Conservation (phyloP, 169 alveolate species). For the Plasmodium ovale region DNA sequence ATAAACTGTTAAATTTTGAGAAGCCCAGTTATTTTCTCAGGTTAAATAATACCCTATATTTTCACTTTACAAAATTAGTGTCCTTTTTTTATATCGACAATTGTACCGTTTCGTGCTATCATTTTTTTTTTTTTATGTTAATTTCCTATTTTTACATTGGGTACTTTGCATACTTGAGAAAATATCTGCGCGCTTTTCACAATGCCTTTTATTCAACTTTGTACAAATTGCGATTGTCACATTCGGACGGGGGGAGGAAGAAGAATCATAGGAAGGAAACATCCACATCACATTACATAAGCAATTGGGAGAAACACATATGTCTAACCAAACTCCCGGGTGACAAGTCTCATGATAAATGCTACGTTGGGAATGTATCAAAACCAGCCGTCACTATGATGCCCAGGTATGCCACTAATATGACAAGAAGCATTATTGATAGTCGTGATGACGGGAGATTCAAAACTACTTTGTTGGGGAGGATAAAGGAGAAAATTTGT, state of each 20-base stretch:
- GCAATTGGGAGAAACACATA: not conserved
- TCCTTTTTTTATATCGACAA: constrained; percentile 7
- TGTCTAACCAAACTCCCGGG: not conserved
- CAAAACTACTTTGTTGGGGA: too few relatives aligned
- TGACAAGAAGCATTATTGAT: too few relatives aligned
- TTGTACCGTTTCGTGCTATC: constrained; percentile 18
- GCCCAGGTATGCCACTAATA: too few relatives aligned
- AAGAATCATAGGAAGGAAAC: not conserved
- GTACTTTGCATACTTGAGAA: constrained; percentile 8
- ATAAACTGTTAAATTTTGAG: constrained; percentile 29
- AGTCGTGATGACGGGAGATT: too few relatives aligned
- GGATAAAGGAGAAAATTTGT: too few relatives aligned
- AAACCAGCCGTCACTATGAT: too few relatives aligned
- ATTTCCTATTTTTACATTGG: constrained; percentile 70
- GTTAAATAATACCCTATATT: constrained; percentile 59
- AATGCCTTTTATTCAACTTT: not conserved
- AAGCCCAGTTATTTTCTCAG: constrained; percentile 6
- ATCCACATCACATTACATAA: not conserved
- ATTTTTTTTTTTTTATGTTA: constrained; percentile 46
- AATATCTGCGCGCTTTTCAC: not conserved
- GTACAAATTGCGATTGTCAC: not conserved
- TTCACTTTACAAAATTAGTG: constrained; percentile 35
- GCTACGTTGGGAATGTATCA: not conserved
- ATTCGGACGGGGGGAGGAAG: not conserved
- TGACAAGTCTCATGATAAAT: not conserved